phyloP scores from a whole-genome alignment of 345 rosid genomes.

The Ceriops zippeliana region DNA sequence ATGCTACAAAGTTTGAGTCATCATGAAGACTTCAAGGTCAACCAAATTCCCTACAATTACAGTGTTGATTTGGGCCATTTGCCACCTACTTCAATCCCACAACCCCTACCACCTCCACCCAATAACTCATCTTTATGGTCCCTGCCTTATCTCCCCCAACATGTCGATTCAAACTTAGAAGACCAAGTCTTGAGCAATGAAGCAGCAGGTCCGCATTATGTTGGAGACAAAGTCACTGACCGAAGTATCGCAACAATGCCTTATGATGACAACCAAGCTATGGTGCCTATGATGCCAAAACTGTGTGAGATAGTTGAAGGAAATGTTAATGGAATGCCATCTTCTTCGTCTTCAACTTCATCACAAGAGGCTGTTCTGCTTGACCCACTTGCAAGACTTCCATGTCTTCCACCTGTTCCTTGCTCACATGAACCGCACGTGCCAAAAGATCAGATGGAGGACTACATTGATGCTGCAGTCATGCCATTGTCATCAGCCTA shows the following conservation, averaged over 20 bases:
- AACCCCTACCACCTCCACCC: slow-evolving; percentile 4
- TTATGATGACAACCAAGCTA: slow-evolving; percentile 13
- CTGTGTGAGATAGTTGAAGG: slow-evolving; percentile 55
- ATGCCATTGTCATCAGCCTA: slow-evolving; percentile 37
- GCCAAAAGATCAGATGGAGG: slow-evolving; percentile 39
- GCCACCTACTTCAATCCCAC: slow-evolving; percentile 10
- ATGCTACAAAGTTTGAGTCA: slow-evolving; percentile 46
- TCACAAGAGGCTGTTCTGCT: slow-evolving; percentile 15
- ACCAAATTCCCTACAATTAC: slow-evolving; percentile 8
- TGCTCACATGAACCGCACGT: slow-evolving; percentile 26
- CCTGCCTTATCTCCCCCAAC: slow-evolving; percentile 24
- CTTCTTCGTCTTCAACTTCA: slow-evolving; percentile 30
- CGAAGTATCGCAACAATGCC: slow-evolving; percentile 23
- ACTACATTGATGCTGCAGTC: slow-evolving; percentile 36
- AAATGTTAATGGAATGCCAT: slow-evolving; percentile 15
- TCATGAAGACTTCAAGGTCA: slow-evolving; percentile 40
- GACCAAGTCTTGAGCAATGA: slow-evolving; percentile 26
- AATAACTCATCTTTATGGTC: slow-evolving; percentile 25
- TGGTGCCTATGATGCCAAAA: slow-evolving; percentile 43
- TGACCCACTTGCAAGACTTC: slow-evolving; percentile 27
- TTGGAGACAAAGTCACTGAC: slow-evolving; percentile 23
- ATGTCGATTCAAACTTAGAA: slow-evolving; percentile 20
- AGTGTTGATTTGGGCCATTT: slow-evolving; percentile 24
- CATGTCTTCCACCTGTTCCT: slow-evolving; percentile 28
- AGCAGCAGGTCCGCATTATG: background rate